Evolutionary conservation across 805 yeast species (phyloP).

Genomic region (Kockiozyma suomiensis): DNA sequence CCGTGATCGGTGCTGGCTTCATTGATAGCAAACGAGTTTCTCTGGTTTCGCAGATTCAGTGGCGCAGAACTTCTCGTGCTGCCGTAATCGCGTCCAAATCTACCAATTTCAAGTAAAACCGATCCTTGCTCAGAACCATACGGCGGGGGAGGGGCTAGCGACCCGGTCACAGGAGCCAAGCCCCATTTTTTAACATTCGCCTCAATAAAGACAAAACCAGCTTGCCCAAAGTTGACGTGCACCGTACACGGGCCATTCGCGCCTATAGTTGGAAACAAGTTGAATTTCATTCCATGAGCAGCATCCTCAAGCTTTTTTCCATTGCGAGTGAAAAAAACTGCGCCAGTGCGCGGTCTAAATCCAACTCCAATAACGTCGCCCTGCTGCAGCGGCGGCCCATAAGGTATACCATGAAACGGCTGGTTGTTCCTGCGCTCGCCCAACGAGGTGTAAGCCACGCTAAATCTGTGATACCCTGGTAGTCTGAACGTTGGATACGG

Average conservation of each 20-base stretch:
- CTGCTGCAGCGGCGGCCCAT: constrained; percentile 63
- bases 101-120: constrained; percentile 60
- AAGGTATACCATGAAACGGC: constrained; percentile 61
- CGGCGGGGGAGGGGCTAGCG: constrained; percentile 90
- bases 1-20: constrained; percentile 11
- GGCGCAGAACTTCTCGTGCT: constrained; percentile 12
- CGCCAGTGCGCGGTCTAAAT: constrained; percentile 76
- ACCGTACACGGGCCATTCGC: constrained; percentile 77
- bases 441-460: constrained; percentile 83
- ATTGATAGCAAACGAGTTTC: constrained; percentile 24
- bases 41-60: not conserved
- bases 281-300: constrained; percentile 68
- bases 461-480: constrained; percentile 87
- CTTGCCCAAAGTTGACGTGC: constrained; percentile 88
- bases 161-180: constrained; percentile 86
- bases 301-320: constrained; percentile 88
- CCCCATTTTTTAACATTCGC: constrained; percentile 96
- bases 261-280: constrained; percentile 87
- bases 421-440: constrained; percentile 81
- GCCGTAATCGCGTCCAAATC: constrained; percentile 14
- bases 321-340: constrained; percentile 89
- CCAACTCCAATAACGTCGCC: constrained; percentile 97
- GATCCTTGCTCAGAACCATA: constrained; percentile 80
- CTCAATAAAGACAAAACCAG: constrained; percentile 87
- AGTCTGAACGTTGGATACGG: constrained; percentile 94